Conservation (phyloP, 2,329 filamentous ascomycete species). For the Juglanconis oblonga region DNA sequence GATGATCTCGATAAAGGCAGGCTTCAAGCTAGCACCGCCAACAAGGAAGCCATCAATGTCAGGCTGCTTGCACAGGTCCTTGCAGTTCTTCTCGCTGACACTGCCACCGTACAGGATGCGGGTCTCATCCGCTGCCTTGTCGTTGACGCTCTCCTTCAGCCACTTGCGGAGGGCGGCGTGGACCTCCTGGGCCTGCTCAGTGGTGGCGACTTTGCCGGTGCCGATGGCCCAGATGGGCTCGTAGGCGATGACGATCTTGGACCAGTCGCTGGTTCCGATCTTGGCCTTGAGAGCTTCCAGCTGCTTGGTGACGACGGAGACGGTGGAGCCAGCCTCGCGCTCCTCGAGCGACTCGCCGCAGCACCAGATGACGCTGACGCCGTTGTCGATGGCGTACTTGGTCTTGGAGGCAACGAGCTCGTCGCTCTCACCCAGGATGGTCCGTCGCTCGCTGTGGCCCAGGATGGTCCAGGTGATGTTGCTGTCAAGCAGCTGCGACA, state of each 20-base stretch:
- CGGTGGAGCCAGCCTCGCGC: constrained; percentile 81
- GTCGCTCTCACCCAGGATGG: constrained; percentile 83
- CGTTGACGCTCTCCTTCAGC: constrained; percentile 74
- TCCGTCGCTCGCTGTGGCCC: constrained; percentile 92
- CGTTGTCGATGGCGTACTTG: constrained; percentile 85
- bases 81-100: constrained; percentile 98
- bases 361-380: constrained; percentile 91
- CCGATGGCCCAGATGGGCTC: constrained; percentile 98
- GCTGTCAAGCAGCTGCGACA: constrained; percentile 84
- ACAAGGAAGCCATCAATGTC: constrained; percentile 99
- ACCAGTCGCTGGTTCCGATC: constrained; percentile 73
- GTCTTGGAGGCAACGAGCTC: constrained; percentile 88
- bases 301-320: constrained; percentile 81
- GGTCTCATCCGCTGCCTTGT: constrained; percentile 77
- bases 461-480: constrained; percentile 87
- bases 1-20: constrained; percentile 70
- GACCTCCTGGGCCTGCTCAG: constrained; percentile 88
- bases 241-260: constrained; percentile 93
- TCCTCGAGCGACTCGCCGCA: constrained; percentile 94
- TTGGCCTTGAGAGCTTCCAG: constrained; percentile 72
- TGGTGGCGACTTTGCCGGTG: constrained; percentile 89
- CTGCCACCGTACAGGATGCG: constrained; percentile 95
- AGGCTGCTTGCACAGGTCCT: constrained; percentile 82
- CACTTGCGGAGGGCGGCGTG: constrained; percentile 89
- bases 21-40: constrained; percentile 94